phyloP scores from a whole-genome alignment of 2,329 filamentous ascomycete species.

The Stagonosporopsis rhizophila region DNA sequence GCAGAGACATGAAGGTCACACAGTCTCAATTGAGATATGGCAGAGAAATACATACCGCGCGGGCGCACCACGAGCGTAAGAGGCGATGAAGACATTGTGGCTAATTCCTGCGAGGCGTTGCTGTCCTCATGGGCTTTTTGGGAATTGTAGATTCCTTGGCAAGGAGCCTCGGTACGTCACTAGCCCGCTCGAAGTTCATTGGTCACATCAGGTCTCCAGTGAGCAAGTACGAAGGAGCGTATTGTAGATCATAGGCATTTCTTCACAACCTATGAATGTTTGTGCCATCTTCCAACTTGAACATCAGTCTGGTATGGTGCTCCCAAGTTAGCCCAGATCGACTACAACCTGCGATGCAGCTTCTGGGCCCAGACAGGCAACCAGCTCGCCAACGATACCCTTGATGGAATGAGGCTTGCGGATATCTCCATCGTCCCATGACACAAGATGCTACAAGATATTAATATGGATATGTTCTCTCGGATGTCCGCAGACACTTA shows the following conservation, averaged over 20 bases:
- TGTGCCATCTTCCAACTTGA: neutral
- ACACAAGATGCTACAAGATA: constrained; percentile 59
- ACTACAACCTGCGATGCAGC: constrained; percentile 65
- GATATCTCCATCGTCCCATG: constrained; percentile 65
- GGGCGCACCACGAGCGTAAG: constrained; percentile 55
- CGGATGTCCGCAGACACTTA: constrained; percentile 30
- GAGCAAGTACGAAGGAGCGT: neutral
- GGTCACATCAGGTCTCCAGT: neutral
- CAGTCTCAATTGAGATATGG: constrained; percentile 7
- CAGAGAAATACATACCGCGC: constrained; percentile 47
- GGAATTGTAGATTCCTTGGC: constrained; percentile 18
- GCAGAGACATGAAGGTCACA: constrained; percentile 3
- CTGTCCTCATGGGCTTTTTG: constrained; percentile 13
- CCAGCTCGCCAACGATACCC: constrained; percentile 70
- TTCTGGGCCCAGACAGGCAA: constrained; percentile 70
- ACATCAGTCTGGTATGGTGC: neutral
- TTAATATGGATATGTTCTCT: constrained; percentile 23
- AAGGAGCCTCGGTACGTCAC: constrained; percentile 18
- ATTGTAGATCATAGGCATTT: neutral
- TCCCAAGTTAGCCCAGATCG: constrained; percentile 55
- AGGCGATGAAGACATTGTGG: constrained; percentile 52
- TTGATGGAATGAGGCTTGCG: constrained; percentile 62
- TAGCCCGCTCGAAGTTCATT: constrained; percentile 9
- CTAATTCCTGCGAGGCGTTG: constrained; percentile 7
- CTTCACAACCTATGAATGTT: neutral